Base-by-base conservation (phyloP, 2,329 filamentous ascomycete genomes). In the Aschersonia sp. region DNA sequence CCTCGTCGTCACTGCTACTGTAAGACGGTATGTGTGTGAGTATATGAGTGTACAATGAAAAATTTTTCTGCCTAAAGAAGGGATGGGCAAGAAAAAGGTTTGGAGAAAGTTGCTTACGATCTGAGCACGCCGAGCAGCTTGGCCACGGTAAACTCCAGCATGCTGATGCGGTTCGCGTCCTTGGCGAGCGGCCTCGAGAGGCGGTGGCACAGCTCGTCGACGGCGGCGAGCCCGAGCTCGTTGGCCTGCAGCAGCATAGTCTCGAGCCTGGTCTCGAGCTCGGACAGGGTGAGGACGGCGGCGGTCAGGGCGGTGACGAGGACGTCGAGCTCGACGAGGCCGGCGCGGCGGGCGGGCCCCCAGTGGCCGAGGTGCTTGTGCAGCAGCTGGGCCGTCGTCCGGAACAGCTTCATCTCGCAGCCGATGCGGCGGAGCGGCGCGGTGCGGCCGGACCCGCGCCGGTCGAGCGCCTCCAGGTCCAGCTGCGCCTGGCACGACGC, bases 271-370 rank as follows among this genome's bases (percentile, higher is more conserved):
- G 31, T 32, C 11, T 51, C 49, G 35, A 54, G 46, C 37, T 52
- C 53, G 1, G 52, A 53, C 2, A 56, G 11, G 37, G 54, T 51
- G 31, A 53, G 29, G n/a, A 49, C 45, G 4, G 46, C 40, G 6
- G 52, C 54, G 30, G 49, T 48, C 32, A 55, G 39, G 9, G 53
- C 42, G 29, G 49, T 48, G n/a, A 54, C 37, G 10, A 56, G 41
- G 12, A 48, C 43, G 40, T 55, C 51, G n/a, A 54, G 8, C n/a
- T 52, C 50, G 14, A 56, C 31, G 22, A 55, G 46, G 10, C 12
- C 37, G 6, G 51, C 39, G 11, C 53, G 48, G n/a, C 47, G 44
- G 6, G 47, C 22, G 29, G 12, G 39, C 35, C 54, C 51, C 31
- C 51, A 14, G 14, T 49, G 49, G 30, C 50, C 49, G 44, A 54